Conservation (phyloP, 352 stramenopile species). For the Phytophthora citrophthora region DNA sequence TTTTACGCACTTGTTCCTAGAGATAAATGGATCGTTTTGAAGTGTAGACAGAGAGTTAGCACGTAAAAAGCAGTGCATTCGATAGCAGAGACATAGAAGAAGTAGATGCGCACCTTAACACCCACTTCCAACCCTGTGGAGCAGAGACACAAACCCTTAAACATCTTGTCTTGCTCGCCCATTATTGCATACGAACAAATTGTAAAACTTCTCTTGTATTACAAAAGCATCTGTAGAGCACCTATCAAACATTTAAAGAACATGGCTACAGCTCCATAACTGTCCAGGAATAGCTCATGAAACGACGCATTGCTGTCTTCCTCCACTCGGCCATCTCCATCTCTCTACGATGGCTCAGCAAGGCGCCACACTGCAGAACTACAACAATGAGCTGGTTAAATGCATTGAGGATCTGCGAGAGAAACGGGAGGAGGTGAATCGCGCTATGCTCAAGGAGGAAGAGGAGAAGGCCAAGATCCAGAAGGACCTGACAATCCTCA, state of each 20-base stretch:
- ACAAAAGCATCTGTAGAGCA: neutral
- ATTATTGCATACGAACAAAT: constrained; percentile 8
- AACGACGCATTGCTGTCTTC: constrained; percentile 3
- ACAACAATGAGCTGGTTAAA: constrained; percentile 97
- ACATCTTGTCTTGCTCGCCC: constrained; percentile 37
- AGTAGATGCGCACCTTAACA: constrained; percentile 48
- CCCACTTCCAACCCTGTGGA: constrained; percentile 59
- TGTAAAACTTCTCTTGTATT: neutral
- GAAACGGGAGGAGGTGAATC: constrained; percentile 92
- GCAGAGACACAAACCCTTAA: constrained; percentile 57
- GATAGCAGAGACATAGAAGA: constrained; percentile 10
- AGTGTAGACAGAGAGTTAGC: neutral
- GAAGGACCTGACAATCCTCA: constrained; percentile 93
- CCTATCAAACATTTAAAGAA: constrained; percentile 5
- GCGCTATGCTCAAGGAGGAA: constrained; percentile 94
- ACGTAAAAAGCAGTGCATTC: neutral
- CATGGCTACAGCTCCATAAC: constrained; percentile 16
- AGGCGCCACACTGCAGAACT: constrained; percentile 94
- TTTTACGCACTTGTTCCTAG: constrained; percentile 78
- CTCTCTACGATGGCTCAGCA: constrained; percentile 81
- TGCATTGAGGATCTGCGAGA: constrained; percentile 95
- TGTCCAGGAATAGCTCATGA: constrained; percentile 16
- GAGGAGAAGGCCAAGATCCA: constrained; percentile 96
- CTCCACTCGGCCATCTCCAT: constrained; percentile 5
- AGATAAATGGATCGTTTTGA: neutral